A percentile compares a stretch with the other conserved stretches of the same genome.
phyloP scores from a whole-genome alignment of 2,329 filamentous ascomycete species.

The Arthroderma sp. region DNA sequence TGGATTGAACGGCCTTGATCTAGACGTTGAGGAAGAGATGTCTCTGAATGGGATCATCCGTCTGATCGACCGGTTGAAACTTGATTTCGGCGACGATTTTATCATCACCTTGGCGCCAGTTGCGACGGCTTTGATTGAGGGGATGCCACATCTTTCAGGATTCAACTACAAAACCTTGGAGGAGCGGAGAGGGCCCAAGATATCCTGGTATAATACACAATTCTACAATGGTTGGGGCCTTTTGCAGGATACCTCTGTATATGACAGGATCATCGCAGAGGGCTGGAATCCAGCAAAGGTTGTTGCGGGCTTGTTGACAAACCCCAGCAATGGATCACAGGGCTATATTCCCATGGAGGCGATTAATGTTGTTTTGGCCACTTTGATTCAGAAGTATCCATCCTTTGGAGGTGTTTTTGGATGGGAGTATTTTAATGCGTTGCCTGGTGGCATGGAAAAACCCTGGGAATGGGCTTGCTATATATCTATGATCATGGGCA shows the following conservation, averaged over 20 bases:
- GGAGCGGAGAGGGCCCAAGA: conserved; percentile 47
- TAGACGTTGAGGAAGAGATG: conserved; percentile 70
- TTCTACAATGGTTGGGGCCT: conserved; percentile 89
- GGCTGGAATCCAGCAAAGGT: conserved; percentile 64
- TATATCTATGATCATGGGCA: conserved; percentile 43
- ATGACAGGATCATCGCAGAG: conserved; percentile 28
- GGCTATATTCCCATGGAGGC: conserved; percentile 49
- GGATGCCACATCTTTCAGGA: conserved; percentile 54
- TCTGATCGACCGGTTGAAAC: conserved; percentile 52
- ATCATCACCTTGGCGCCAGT: conserved; percentile 73
- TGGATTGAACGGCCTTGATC: conserved; percentile 55
- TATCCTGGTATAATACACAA: conserved; percentile 80
- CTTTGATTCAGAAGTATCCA: conserved; percentile 47
- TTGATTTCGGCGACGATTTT: conserved; percentile 41
- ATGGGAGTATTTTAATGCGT: conserved; percentile 87
- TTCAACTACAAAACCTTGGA: conserved; percentile 71
- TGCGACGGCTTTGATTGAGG: conserved; percentile 54
- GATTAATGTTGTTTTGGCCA: conserved; percentile 44
- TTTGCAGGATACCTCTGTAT: conserved; percentile 37
- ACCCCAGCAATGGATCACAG: conserved; percentile 54
- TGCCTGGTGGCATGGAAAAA: conserved; percentile 47
- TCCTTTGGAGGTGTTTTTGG: conserved; percentile 80
- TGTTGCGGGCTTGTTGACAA: conserved; percentile 70
- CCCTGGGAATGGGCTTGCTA: conserved; percentile 69
- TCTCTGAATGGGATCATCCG: conserved; percentile 52